Evolutionary conservation across 2,329 filamentous ascomycete genomes (phyloP).

Genomic region (Aspergillus sp.): DNA sequence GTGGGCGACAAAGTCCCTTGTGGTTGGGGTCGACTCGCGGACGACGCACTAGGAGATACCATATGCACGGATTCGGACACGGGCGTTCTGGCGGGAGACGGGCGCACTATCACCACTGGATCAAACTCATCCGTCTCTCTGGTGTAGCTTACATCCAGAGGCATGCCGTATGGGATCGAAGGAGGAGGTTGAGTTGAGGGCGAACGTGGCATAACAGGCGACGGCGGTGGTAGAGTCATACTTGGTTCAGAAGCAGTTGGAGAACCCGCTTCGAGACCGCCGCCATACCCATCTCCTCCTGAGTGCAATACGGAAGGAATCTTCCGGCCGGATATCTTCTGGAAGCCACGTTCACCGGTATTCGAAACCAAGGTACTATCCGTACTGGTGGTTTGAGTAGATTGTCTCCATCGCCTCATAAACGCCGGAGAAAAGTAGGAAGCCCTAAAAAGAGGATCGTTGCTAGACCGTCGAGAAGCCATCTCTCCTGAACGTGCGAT

Average conservation of each 20-base stretch:
- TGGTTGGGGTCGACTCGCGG: conserved; percentile 4
- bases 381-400: conserved; percentile 28
- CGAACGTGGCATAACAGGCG: conserved; percentile 19
- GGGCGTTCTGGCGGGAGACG: conserved; percentile 40
- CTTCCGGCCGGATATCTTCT: conserved; percentile 46
- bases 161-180: conserved; percentile 23
- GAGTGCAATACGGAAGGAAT: conserved; percentile 42
- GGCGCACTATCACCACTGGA: conserved; percentile 33
- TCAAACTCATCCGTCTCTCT: conserved; percentile 24
- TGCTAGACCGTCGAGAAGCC: conserved; percentile 34
- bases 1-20: conserved; percentile 20
- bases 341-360: conserved; percentile 44
- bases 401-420: conserved; percentile 38
- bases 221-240: conserved; percentile 15
- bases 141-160: conserved; percentile 26
- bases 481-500: conserved; percentile 21
- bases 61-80: conserved; percentile 30
- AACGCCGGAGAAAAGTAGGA: conserved; percentile 35
- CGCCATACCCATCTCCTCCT: conserved; percentile 44
- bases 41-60: neutral
- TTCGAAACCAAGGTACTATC: conserved; percentile 29
- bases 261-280: conserved; percentile 26
- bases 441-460: conserved; percentile 33
- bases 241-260: conserved; percentile 23
- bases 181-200: conserved; percentile 21